A percentile compares a stretch with the other conserved stretches of the same genome.
Conservation (phyloP, 805 yeast genomes). For the Saccharomycopsis sp. region DNA sequence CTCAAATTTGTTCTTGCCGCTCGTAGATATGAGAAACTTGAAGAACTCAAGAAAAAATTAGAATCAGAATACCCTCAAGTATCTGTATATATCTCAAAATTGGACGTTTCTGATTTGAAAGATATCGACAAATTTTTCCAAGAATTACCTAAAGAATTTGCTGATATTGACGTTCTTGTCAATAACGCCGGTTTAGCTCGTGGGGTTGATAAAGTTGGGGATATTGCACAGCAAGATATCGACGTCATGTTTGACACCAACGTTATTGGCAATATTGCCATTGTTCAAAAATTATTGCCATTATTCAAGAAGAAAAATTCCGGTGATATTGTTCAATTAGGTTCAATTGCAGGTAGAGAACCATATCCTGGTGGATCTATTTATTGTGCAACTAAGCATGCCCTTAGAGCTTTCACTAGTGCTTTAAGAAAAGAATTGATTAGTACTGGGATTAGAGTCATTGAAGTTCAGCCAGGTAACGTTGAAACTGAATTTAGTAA, state of each 20-base stretch:
- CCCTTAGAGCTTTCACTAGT: conserved; percentile 64
- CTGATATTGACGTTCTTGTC: conserved; percentile 25
- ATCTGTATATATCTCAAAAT: conserved; percentile 36
- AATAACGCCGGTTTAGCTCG: conserved; percentile 46
- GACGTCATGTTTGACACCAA: conserved; percentile 77
- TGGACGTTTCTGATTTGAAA: conserved; percentile 52
- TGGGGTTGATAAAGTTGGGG: conserved; percentile 74
- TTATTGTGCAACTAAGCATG: conserved; percentile 71
- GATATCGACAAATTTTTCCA: conserved; percentile 46
- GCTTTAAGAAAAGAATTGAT: conserved; percentile 53
- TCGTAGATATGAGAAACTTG: conserved; percentile 60
- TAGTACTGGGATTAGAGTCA: conserved; percentile 54
- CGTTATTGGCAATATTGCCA: conserved; percentile 74
- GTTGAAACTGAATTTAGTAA: conserved; percentile 73
- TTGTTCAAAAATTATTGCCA: conserved; percentile 75
- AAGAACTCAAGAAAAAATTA: conserved; percentile 42
- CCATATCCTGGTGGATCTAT: conserved; percentile 75
- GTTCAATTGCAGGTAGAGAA: conserved; percentile 75
- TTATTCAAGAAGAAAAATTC: conserved; percentile 60
- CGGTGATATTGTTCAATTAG: conserved; percentile 70
- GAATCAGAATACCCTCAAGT: conserved; percentile 39
- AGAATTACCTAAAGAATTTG: conserved; percentile 43
- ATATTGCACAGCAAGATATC: conserved; percentile 55
- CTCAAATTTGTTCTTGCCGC: conserved; percentile 64
- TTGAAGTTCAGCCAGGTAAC: conserved; percentile 73